A percentile compares a stretch with the other conserved stretches of the same genome.
Conservation (phyloP, 2,329 filamentous ascomycete genomes). For the Rachicladosporium sp. region DNA sequence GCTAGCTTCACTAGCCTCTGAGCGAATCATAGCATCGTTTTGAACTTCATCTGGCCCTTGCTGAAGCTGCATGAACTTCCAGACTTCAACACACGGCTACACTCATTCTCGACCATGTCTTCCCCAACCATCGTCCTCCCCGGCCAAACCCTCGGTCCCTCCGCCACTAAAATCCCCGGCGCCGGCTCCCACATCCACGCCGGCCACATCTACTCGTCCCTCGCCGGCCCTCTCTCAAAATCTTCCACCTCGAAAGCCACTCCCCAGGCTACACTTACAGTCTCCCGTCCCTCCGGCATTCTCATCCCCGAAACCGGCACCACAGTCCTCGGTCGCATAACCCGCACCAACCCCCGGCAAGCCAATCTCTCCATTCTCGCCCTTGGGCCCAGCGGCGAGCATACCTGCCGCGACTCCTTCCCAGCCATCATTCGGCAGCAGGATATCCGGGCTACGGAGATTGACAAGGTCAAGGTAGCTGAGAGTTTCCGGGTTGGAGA, state of each 20-base stretch:
- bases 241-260: slow-evolving; percentile 42
- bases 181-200: slow-evolving; percentile 74
- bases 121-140: slow-evolving; percentile 55
- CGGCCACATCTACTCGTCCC: slow-evolving; percentile 64
- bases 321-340: slow-evolving; percentile 71
- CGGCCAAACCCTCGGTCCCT: slow-evolving; percentile 64
- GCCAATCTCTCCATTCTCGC: slow-evolving; percentile 78
- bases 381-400: slow-evolving; percentile 44
- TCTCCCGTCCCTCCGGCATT: slow-evolving; percentile 44
- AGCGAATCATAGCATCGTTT: too few species aligned
- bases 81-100: too few species aligned
- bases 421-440: slow-evolving; percentile 39
- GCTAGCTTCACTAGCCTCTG: too few species aligned
- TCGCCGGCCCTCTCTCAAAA: slow-evolving; percentile 50
- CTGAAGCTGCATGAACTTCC: too few species aligned
- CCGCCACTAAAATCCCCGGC: slow-evolving; percentile 56
- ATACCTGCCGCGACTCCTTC: slow-evolving; percentile 18
- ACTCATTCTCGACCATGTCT: slow-evolving; percentile 1
- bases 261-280: slow-evolving; percentile 28
- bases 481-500: slow-evolving; percentile 90
- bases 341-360: slow-evolving; percentile 72
- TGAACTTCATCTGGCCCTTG: too few species aligned
- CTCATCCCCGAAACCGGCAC: slow-evolving; percentile 77
- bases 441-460: slow-evolving; percentile 92
- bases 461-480: slow-evolving; percentile 83